phyloP scores from a whole-genome alignment of 805 yeast genomes.

The Saccharomyces jurei region DNA sequence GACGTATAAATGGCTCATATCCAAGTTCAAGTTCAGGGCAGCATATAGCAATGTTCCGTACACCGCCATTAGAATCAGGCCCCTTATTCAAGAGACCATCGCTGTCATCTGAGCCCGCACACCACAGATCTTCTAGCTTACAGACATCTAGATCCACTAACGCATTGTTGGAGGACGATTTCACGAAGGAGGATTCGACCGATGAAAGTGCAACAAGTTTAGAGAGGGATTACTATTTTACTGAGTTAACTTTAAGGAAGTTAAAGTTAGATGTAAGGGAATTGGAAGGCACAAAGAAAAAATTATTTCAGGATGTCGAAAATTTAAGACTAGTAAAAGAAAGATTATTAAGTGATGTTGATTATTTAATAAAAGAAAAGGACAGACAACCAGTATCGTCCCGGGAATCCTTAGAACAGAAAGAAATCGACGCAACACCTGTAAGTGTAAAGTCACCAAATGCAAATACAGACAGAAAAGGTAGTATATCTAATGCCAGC shows the following conservation, averaged over 20 bases:
- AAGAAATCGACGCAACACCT: background rate
- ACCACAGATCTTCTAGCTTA: conserved; percentile 4
- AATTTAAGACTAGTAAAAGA: conserved; percentile 42
- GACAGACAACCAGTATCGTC: conserved; percentile 4
- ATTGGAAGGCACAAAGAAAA: conserved; percentile 37
- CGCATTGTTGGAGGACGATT: background rate
- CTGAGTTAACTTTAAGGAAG: conserved; percentile 34
- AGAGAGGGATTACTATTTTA: conserved; percentile 17
- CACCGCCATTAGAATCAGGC: conserved; percentile 10
- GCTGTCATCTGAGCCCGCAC: background rate
- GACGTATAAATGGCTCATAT: conserved; percentile 9
- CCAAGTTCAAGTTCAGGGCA: conserved; percentile 7
- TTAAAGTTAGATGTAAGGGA: conserved; percentile 36
- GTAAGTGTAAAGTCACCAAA: background rate
- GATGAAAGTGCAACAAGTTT: conserved; percentile 8
- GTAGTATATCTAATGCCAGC: conserved; percentile 4
- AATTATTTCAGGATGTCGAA: conserved; percentile 43
- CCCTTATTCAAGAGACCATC: conserved; percentile 4
- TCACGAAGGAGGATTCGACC: background rate
- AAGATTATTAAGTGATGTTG: conserved; percentile 40
- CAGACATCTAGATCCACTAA: background rate
- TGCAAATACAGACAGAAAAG: background rate
- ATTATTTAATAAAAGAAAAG: conserved; percentile 20
- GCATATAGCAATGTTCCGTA: conserved; percentile 11
- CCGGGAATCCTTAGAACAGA: conserved; percentile 12